Evolutionary conservation across 768 basidiomycete species (phyloP).

Genomic region (Polyporus arcularius): DNA sequence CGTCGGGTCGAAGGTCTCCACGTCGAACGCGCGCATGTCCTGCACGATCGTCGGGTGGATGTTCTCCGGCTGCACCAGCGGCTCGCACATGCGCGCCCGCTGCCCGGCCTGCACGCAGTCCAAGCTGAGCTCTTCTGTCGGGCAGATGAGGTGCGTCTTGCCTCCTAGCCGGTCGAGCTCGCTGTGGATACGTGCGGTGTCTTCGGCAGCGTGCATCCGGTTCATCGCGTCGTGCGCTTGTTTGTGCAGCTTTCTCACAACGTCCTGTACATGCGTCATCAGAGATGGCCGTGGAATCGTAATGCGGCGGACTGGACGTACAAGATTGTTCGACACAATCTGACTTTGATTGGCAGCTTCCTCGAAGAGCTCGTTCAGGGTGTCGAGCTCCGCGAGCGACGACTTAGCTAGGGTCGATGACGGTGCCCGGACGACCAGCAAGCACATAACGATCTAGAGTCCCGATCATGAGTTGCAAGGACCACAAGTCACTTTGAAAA

Average conservation of each 20-base stretch:
- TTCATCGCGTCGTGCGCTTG: conserved; percentile 33
- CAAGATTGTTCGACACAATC: conserved; percentile 30
- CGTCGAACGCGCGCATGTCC: conserved; percentile 49
- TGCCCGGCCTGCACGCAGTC: neutral
- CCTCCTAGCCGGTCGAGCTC: conserved; percentile 38
- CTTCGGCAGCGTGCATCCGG: conserved; percentile 15
- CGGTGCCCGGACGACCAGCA: conserved; percentile 40
- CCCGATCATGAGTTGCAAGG: neutral
- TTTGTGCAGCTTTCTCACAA: conserved; percentile 30
- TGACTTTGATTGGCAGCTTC: conserved; percentile 25
- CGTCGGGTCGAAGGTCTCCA: conserved; percentile 20
- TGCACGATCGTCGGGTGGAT: conserved; percentile 57
- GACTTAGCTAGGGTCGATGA: conserved; percentile 36
- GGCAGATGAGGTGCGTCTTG: conserved; percentile 30
- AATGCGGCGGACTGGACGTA: neutral
- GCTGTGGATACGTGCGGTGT: conserved; percentile 14
- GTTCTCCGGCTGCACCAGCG: conserved; percentile 19
- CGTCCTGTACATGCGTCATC: conserved; percentile 20
- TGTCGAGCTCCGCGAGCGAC: conserved; percentile 39
- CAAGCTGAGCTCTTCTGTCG: neutral
- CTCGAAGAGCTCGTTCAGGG: conserved; percentile 33
- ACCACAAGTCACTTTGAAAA: neutral
- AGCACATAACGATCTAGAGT: conserved; percentile 44
- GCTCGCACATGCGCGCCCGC: conserved; percentile 1
- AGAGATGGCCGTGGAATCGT: neutral